Evolutionary conservation across 2,329 filamentous ascomycete species (phyloP).

Genomic region (Diplocarpon rosae): DNA sequence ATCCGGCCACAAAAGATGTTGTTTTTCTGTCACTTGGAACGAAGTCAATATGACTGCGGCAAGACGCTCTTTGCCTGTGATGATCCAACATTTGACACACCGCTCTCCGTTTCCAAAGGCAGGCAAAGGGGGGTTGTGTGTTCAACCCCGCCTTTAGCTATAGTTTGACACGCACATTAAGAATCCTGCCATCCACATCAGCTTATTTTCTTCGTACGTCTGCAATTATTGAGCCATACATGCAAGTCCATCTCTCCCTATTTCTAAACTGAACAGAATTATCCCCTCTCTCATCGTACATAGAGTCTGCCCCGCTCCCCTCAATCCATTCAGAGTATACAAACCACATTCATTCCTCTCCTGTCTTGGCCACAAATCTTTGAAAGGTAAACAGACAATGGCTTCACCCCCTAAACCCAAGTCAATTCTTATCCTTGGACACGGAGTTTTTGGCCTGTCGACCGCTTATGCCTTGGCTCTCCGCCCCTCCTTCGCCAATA

Average conservation of each 20-base stretch:
- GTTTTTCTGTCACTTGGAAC: too few relatives aligned
- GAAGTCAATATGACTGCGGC: too few relatives aligned
- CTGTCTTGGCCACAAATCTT: background rate
- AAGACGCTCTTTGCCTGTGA: too few relatives aligned
- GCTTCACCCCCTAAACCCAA: conserved; percentile 24
- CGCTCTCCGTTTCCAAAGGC: too few relatives aligned
- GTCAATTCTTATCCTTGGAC: conserved; percentile 56
- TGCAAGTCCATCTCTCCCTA: background rate
- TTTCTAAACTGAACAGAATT: background rate
- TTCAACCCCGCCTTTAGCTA: conserved; percentile 1
- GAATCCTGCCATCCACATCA: background rate
- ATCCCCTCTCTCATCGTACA: background rate
- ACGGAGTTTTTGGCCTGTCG: conserved; percentile 46
- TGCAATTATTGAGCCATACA: background rate
- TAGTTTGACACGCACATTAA: background rate
- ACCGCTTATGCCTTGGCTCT: conserved; percentile 61
- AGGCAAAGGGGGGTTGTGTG: too few relatives aligned
- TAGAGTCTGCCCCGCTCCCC: background rate
- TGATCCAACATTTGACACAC: too few relatives aligned
- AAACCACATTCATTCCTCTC: background rate
- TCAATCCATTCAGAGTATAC: background rate
- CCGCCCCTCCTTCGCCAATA: conserved; percentile 40
- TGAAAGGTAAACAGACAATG: background rate
- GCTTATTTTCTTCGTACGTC: background rate
- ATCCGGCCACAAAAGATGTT: too few relatives aligned